Evolutionary conservation across 2,329 filamentous ascomycete genomes (phyloP).

Genomic region (Diaporthe aspalathi): DNA sequence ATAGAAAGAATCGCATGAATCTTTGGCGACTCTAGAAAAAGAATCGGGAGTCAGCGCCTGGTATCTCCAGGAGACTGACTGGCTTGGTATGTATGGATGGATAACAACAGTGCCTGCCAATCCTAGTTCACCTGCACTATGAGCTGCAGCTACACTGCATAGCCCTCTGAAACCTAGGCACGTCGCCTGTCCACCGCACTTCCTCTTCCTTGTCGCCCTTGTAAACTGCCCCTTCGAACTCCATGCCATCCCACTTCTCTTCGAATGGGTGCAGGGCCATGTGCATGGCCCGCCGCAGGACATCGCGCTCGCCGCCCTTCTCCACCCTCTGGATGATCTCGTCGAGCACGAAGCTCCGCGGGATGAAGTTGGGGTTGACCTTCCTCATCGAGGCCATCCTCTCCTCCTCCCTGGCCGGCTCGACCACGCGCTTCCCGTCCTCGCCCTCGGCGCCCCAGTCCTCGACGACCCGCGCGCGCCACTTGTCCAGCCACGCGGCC

Average conservation of each 20-base stretch:
- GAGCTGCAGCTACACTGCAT: slow-evolving; percentile 98
- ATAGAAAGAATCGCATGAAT: background rate
- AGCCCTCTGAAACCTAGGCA: slow-evolving; percentile 79
- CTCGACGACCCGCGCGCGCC: slow-evolving; percentile 76
- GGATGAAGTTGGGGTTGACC: slow-evolving; percentile 93
- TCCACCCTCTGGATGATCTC: slow-evolving; percentile 92
- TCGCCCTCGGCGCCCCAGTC: slow-evolving; percentile 74
- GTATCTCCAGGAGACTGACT: slow-evolving; percentile 2
- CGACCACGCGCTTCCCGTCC: slow-evolving; percentile 44
- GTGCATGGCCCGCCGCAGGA: slow-evolving; percentile 81
- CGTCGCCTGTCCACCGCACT: slow-evolving; percentile 84
- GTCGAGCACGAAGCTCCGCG: slow-evolving; percentile 91
- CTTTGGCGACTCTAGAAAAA: background rate
- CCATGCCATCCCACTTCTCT: slow-evolving; percentile 74
- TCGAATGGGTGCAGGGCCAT: slow-evolving; percentile 88
- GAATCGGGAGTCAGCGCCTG: background rate
- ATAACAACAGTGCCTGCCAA: background rate
- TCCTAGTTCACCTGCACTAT: slow-evolving; percentile 51
- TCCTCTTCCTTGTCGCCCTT: slow-evolving; percentile 78
- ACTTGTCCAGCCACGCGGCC: slow-evolving; percentile 83
- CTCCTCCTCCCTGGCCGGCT: slow-evolving; percentile 64
- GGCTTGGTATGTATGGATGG: background rate
- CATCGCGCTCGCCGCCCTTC: slow-evolving; percentile 81
- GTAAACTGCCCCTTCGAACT: slow-evolving; percentile 61
- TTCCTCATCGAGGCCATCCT: slow-evolving; percentile 80